Conservation (phyloP, 371 early-diverging fungal species). For the Rhizopus arrhizus region DNA sequence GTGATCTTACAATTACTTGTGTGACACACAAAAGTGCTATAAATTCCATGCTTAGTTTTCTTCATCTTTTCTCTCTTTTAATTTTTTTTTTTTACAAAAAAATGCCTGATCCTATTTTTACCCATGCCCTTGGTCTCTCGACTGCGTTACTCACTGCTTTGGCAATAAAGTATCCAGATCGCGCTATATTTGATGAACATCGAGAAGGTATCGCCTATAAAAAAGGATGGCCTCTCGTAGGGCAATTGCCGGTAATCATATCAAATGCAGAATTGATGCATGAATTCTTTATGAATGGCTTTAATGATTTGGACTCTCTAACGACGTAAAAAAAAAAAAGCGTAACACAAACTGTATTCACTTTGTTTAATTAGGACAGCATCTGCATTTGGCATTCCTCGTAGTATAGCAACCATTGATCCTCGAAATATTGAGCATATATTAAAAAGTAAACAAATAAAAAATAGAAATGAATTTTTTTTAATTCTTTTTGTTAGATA, state of each 20-base stretch:
- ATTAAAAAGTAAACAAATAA: constrained; percentile 26
- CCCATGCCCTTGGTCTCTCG: not conserved
- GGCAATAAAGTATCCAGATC: constrained; percentile 30
- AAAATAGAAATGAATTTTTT: no score
- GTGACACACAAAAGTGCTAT: no score
- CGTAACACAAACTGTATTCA: not conserved
- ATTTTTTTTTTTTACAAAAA: no score
- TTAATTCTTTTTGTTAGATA: constrained; percentile 14
- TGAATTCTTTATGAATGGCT: constrained; percentile 24
- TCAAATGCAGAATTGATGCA: constrained; percentile 17
- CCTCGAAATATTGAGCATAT: constrained; percentile 38
- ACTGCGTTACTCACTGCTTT: constrained; percentile 24
- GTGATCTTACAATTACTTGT: no score
- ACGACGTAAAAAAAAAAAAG: constrained; percentile 28
- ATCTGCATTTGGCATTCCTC: constrained; percentile 31
- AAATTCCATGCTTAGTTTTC: no score
- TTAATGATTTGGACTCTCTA: constrained; percentile 13
- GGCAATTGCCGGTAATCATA: constrained; percentile 17
- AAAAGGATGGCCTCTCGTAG: constrained; percentile 32
- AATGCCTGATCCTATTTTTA: no score
- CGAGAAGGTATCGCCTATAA: constrained; percentile 16
- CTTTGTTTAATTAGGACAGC: constrained; percentile 15
- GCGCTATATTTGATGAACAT: constrained; percentile 29
- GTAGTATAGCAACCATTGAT: constrained; percentile 26
- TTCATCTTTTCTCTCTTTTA: no score